Base-by-base conservation (phyloP, 495 filamentous ascomycete genomes). In the Ramalina intermedia region DNA sequence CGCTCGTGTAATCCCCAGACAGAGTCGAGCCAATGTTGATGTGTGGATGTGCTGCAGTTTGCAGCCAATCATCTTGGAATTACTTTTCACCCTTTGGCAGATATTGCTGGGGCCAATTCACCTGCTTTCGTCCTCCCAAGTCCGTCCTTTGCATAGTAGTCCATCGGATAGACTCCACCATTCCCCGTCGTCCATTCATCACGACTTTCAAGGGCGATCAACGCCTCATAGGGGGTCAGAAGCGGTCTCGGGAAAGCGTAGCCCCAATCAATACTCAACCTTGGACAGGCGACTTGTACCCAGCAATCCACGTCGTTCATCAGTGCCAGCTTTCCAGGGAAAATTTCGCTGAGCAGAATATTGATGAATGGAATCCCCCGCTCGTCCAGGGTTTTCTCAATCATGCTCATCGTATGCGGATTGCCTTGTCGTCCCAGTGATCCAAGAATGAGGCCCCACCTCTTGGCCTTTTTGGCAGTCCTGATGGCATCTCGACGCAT, bases 221-320 rank as follows among this genome's bases (percentile, higher is more conserved):
- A 71, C 23, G 91, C 91, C 66, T 98, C 91, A 54, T 96, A 96
- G 12, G 91, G 90, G 41, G 88, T 96, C 59, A 98, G 61, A 53
- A 98, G 59, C 29, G 91, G 91, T 29, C 84, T 69, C 4, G 83
- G 72, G 63, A 98, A 98, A 13, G 93, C 91, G 69, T 96, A 98
- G 0, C 91, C 91, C 91, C 91, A 98, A 67, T 98, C 91, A 51
- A 98, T 98, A 62, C 87, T 94, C 58, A 98, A 58, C 24, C 91
- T 66, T 7, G 91, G 91, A 69, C 91, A 98, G 8, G 91, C 91
- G 38, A 98, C 85, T 65, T 98, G 91, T 33, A 96, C 89, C 91
- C 91, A 98, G 51, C 85, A 90, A 55, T 94, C 91, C 6, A 98
- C 83, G 60, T 96, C 89, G 23, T 60, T 56, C 86, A 98, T 94